Evolutionary conservation across 495 filamentous ascomycete genomes (phyloP), one percentile per base, ranked within the genome.

Genomic region (Aspergillus kassunensis): DNA sequence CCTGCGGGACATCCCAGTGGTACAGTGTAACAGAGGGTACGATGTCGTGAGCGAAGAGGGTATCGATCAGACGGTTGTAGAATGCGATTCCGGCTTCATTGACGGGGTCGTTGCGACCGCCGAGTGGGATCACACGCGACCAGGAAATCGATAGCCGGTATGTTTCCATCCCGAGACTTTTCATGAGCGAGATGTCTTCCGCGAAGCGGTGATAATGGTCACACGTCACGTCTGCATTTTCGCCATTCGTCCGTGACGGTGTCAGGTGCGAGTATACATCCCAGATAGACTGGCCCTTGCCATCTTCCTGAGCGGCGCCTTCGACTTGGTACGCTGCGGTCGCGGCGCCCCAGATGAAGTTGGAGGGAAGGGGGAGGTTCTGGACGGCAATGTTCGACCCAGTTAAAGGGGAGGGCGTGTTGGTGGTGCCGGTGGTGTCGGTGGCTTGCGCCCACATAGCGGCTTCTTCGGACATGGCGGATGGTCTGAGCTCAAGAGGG

Each of bases 321-420:
- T 88, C 85, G 49, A 88, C 81, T 65, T 89, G 86, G 71, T 86
- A 87, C 53, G 84, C 84, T 55, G 86, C 85, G 41, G 85, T 89
- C 55, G 86, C 83, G 62, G 84, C 87, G 49, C 85, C 87, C 86
- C 87, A 89, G 57, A 82, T 66, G 64, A 89, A 89, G 65, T 86
- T 82, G 49, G 77, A 75, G 36, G 80, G 81, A 45, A 88, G 72
- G 59, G 71, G 45, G 15, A 48, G 45, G 2, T 48, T 31, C 15
- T 48, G 31, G 30, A 48, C 12, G n/a, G 34, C n/a, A n/a, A n/a
- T n/a, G n/a, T n/a, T n/a, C n/a, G n/a, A n/a, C n/a, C n/a, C n/a
- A n/a, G n/a, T n/a, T n/a, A n/a, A n/a, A n/a, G n/a, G n/a, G n/a
- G n/a, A n/a, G n/a, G n/a, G n/a, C n/a, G n/a, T n/a, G n/a, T n/a